phyloP scores from a whole-genome alignment of 192 early-diverging fungal species.

The Backusella circina region DNA sequence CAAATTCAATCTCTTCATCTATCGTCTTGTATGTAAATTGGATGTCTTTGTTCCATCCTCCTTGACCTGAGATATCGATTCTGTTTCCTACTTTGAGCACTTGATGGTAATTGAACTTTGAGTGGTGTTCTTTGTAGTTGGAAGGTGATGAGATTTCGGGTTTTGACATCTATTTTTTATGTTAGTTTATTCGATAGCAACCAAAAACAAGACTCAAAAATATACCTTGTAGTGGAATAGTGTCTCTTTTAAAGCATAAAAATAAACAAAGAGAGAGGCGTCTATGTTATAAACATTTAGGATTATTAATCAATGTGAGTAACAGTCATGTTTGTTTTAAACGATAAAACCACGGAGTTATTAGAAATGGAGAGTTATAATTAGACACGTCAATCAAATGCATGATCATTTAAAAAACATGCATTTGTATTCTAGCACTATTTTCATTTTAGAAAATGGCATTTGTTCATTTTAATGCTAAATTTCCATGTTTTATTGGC shows the following conservation, averaged over 20 bases:
- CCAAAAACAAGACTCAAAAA: neutral
- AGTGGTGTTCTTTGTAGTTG: neutral
- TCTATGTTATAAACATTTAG: neutral
- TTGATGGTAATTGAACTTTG: neutral
- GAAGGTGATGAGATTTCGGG: neutral
- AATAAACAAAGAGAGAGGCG: neutral
- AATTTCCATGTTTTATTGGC: neutral
- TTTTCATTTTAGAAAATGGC: too few relatives aligned
- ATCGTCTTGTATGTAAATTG: constrained; percentile 3
- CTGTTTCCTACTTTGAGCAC: constrained; percentile 5
- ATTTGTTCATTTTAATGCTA: too few relatives aligned
- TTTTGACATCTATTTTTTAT: neutral
- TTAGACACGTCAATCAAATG: too few relatives aligned
- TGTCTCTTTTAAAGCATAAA: neutral
- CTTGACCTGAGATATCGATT: constrained; percentile 11
- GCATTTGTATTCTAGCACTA: too few relatives aligned
- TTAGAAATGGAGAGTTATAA: too few relatives aligned
- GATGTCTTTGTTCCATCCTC: constrained; percentile 1
- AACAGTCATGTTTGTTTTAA: neutral
- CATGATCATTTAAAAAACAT: too few relatives aligned
- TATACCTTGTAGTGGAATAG: neutral
- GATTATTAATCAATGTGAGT: neutral
- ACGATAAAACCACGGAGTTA: too few relatives aligned
- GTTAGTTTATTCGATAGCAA: neutral
- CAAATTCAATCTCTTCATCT: neutral